A percentile compares a stretch with the other conserved stretches of the same genome.
These are phyloP conservation scores for Drosera capensis DNA, from an alignment of 148 eudicot genomes.

Conservation along the genomic window DNA sequence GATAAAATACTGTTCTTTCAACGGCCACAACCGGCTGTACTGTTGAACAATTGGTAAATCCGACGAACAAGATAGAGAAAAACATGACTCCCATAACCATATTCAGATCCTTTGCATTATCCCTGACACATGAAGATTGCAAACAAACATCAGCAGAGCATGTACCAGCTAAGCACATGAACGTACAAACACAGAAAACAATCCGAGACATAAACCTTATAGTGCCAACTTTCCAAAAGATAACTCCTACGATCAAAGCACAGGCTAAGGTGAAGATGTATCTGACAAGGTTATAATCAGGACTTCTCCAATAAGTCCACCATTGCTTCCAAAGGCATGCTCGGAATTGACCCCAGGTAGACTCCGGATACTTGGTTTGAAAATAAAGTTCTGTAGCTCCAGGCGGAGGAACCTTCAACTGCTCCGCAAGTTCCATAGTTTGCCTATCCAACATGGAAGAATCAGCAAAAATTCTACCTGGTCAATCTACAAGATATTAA, in stretches of 20 bases:
- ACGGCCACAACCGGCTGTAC: slow-evolving; percentile 2
- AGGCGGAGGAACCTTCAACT: slow-evolving; percentile 20
- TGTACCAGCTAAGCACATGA: neutral
- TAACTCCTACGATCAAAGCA: slow-evolving; percentile 27
- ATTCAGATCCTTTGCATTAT: slow-evolving; percentile 29
- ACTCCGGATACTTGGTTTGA: slow-evolving; percentile 19
- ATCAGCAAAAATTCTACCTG: neutral
- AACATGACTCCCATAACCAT: neutral
- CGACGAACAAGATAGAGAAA: slow-evolving; percentile 1
- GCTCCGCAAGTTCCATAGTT: slow-evolving; percentile 46
- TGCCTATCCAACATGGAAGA: neutral
- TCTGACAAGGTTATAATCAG: slow-evolving; percentile 30
- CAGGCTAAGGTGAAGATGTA: slow-evolving; percentile 18
- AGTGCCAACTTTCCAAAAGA: slow-evolving; percentile 39
- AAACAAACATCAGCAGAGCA: neutral
- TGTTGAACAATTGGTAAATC: neutral
- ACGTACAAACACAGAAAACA: neutral
- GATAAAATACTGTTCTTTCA: slow-evolving; percentile 2
- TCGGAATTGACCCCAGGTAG: slow-evolving; percentile 22
- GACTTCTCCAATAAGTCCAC: slow-evolving; percentile 41
- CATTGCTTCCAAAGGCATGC: slow-evolving; percentile 47
- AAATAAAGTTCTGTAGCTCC: slow-evolving; percentile 26
- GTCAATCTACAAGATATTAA: neutral
- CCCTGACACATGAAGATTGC: slow-evolving; percentile 16
- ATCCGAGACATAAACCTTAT: slow-evolving; percentile 18